Evolutionary conservation across 2,329 filamentous ascomycete species (phyloP).

Genomic region (Aaosphaeria pasadenensis): DNA sequence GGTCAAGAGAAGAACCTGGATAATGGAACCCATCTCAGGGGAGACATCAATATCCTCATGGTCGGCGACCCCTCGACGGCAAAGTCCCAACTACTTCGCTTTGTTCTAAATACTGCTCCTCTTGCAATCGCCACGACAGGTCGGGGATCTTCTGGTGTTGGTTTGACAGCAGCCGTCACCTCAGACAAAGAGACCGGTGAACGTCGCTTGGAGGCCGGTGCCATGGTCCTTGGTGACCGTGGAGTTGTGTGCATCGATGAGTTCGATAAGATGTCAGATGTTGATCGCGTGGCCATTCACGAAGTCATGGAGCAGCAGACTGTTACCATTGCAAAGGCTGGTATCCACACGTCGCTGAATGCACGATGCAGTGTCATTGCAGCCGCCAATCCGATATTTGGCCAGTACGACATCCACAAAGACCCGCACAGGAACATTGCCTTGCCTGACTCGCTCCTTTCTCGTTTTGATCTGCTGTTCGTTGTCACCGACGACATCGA

Average conservation of each 20-base stretch:
- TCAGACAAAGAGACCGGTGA: conserved; percentile 97
- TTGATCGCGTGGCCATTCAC: conserved; percentile 96
- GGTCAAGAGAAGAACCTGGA: conserved; percentile 98
- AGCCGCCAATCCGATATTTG: conserved; percentile 95
- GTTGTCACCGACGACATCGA: conserved; percentile 98
- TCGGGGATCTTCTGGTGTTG: conserved; percentile 93
- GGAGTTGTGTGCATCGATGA: conserved; percentile 99
- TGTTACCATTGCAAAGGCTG: conserved; percentile 96
- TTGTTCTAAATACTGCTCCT: conserved; percentile 94
- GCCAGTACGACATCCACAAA: conserved; percentile 97
- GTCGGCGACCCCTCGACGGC: conserved; percentile 97
- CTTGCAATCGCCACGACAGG: conserved; percentile 96
- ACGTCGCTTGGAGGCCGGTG: conserved; percentile 89
- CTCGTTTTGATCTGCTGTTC: conserved; percentile 97
- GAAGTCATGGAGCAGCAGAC: conserved; percentile 99
- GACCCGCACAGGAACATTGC: conserved; percentile 99
- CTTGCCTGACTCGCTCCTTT: conserved; percentile 90
- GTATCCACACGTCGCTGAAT: conserved; percentile 96
- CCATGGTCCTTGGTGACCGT: conserved; percentile 96
- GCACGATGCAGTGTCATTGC: conserved; percentile 95
- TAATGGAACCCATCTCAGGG: conserved; percentile 94
- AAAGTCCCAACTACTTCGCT: conserved; percentile 95
- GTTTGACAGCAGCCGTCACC: conserved; percentile 94
- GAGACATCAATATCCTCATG: conserved; percentile 99
- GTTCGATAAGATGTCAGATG: conserved; percentile 99